These are phyloP conservation scores for Zymoseptoria ardabiliae DNA, from an alignment of 2,329 filamentous ascomycete genomes.

Conservation along the genomic window DNA sequence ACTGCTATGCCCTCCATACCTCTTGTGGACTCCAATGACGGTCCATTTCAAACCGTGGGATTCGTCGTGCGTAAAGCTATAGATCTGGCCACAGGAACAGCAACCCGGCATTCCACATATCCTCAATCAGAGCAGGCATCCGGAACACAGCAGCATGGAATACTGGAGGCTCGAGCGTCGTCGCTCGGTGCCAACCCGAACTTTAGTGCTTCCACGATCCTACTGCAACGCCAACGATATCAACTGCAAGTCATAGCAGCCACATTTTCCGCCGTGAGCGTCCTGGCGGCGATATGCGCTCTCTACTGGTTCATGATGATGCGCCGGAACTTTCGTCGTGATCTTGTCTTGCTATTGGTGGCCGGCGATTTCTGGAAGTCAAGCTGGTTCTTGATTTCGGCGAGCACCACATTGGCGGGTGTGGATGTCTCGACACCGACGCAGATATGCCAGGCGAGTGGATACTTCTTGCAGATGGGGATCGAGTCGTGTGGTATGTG, in stretches of 20 bases:
- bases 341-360: conserved; percentile 67
- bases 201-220: conserved; percentile 16
- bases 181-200: conserved; percentile 10
- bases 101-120: background rate
- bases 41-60: background rate
- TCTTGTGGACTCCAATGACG: background rate
- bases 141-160: background rate
- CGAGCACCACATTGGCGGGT: conserved; percentile 49
- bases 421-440: conserved; percentile 30
- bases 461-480: conserved; percentile 24
- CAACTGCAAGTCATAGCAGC: conserved; percentile 30
- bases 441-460: conserved; percentile 23
- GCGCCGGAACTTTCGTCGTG: conserved; percentile 66
- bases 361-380: conserved; percentile 65
- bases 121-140: background rate
- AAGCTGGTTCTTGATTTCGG: conserved; percentile 60
- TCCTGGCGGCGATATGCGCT: conserved; percentile 49
- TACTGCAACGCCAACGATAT: conserved; percentile 11
- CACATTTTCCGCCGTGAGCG: conserved; percentile 43
- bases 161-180: background rate
- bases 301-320: conserved; percentile 69
- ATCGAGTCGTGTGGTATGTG: conserved; percentile 23
- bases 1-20: background rate
- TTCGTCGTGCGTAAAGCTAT: background rate
- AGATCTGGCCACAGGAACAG: background rate